These are phyloP conservation scores for Mortierella sp. DNA, from an alignment of 371 early-diverging fungal species.

Conservation along the genomic window DNA sequence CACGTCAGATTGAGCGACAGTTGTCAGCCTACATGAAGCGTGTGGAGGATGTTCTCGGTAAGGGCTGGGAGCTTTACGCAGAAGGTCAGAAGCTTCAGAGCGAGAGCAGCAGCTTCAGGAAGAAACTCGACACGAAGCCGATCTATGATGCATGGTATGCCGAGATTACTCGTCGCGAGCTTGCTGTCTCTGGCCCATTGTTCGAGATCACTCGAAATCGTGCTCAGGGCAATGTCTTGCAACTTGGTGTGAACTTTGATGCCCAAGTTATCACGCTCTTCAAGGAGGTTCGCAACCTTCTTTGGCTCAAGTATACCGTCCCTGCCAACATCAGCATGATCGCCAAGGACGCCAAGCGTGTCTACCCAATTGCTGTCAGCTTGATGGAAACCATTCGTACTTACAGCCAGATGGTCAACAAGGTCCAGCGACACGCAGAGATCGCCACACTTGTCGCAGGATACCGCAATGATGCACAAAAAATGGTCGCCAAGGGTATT, in stretches of 20 bases:
- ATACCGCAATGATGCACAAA: slow-evolving; percentile 92
- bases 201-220: slow-evolving; percentile 91
- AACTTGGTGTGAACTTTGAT: slow-evolving; percentile 94
- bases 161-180: slow-evolving; percentile 88
- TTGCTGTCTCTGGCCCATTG: slow-evolving; percentile 90
- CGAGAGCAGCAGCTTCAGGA: slow-evolving; percentile 92
- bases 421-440: slow-evolving; percentile 80
- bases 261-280: slow-evolving; percentile 93
- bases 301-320: slow-evolving; percentile 93
- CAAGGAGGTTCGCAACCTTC: slow-evolving; percentile 96
- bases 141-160: slow-evolving; percentile 94
- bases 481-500: slow-evolving; percentile 88
- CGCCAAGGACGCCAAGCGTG: slow-evolving; percentile 95
- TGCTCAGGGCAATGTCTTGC: slow-evolving; percentile 79
- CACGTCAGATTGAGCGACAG: slow-evolving; percentile 97
- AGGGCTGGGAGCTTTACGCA: slow-evolving; percentile 96
- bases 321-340: slow-evolving; percentile 93
- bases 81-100: slow-evolving; percentile 95
- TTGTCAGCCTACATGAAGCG: slow-evolving; percentile 95
- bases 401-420: slow-evolving; percentile 88
- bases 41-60: slow-evolving; percentile 97
- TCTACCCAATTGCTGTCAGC: slow-evolving; percentile 98
- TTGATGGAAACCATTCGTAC: slow-evolving; percentile 95
- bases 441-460: slow-evolving; percentile 87
- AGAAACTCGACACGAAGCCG: slow-evolving; percentile 89